Evolutionary conservation across 352 stramenopile species (phyloP).

Genomic region (Globisporangium cederbergense): DNA sequence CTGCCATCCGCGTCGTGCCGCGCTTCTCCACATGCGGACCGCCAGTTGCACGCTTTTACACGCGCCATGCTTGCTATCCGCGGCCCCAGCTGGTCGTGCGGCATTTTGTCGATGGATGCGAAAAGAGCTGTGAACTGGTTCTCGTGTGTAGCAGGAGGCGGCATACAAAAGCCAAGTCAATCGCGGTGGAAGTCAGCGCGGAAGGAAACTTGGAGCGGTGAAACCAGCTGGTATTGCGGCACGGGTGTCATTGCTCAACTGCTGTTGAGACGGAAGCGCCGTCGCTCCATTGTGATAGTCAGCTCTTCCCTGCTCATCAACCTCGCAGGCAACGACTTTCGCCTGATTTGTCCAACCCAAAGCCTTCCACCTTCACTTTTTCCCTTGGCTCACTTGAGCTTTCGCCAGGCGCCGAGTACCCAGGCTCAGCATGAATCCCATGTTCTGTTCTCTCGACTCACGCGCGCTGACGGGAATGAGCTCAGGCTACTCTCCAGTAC

Average conservation of each 20-base stretch:
- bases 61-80: background rate
- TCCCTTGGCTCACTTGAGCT: too few species aligned
- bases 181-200: background rate
- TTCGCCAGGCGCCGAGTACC: too few species aligned
- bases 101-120: background rate
- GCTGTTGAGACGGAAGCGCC: too few species aligned
- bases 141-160: background rate
- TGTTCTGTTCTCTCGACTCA: too few species aligned
- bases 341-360: too few species aligned
- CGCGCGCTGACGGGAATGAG: too few species aligned
- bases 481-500: too few species aligned
- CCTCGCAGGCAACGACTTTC: too few species aligned
- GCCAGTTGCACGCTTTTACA: background rate
- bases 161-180: constrained; percentile 1
- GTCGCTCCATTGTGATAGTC: too few species aligned
- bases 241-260: background rate
- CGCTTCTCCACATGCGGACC: constrained; percentile 3
- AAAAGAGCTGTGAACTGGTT: background rate
- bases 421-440: too few species aligned
- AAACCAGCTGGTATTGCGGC: constrained; percentile 4
- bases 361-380: too few species aligned
- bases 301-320: too few species aligned
- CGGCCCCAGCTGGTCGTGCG: constrained; percentile 7
- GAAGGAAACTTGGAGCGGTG: background rate
- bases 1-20: background rate